These are phyloP conservation scores for Geotrichum candidum DNA, from an alignment of 1,139 yeast genomes.

Conservation along the genomic window DNA sequence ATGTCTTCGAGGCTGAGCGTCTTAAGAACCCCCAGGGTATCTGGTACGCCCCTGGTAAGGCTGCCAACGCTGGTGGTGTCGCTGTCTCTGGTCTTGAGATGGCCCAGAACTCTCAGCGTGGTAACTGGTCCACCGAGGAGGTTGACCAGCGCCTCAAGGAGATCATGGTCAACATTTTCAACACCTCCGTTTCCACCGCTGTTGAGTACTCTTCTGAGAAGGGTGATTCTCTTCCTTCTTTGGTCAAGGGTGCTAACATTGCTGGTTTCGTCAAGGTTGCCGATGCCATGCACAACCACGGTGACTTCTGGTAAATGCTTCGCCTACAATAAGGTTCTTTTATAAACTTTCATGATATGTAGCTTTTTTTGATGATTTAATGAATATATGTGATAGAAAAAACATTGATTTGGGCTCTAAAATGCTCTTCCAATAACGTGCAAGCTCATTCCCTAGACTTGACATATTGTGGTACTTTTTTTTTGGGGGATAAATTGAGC, in stretches of 20 bases:
- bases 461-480: no score
- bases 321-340: neutral
- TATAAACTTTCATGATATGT: neutral
- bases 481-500: no score
- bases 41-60: conserved; percentile 99
- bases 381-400: neutral
- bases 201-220: conserved; percentile 66
- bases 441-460: no score
- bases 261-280: conserved; percentile 99
- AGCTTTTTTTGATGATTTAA: neutral
- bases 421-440: no score
- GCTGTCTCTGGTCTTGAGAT: conserved; percentile 97
- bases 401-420: no score
- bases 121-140: conserved; percentile 79
- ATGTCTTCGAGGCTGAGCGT: conserved; percentile 86
- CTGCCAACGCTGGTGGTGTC: conserved; percentile 99
- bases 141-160: conserved; percentile 82
- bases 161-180: conserved; percentile 90
- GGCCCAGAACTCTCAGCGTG: conserved; percentile 98
- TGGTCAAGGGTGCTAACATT: conserved; percentile 97
- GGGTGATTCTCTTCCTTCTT: conserved; percentile 71
- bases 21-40: conserved; percentile 50
- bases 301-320: conserved; percentile 54
- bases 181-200: conserved; percentile 87
- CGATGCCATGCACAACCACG: conserved; percentile 96